phyloP scores from a whole-genome alignment of 768 basidiomycete species.

The Suillus luteus region DNA sequence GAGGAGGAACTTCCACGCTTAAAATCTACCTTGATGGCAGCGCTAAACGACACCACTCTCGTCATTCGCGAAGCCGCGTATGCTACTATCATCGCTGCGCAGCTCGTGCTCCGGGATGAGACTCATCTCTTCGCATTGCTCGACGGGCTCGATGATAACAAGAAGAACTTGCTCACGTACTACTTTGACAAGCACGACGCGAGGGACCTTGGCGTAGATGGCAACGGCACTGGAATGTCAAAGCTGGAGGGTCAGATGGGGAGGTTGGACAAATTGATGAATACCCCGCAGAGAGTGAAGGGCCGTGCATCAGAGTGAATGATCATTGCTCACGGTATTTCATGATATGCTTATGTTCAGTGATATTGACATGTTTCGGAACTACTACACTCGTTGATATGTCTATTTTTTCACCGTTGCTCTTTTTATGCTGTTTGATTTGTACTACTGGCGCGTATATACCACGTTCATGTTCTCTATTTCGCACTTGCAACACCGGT shows the following conservation, averaged over 20 bases:
- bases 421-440: constrained; percentile 8
- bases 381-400: background rate
- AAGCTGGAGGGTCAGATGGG: constrained; percentile 81
- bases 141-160: constrained; percentile 83
- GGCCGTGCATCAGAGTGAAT: constrained; percentile 19
- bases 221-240: constrained; percentile 52
- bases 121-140: constrained; percentile 79
- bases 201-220: constrained; percentile 47
- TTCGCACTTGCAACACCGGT: background rate
- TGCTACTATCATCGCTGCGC: constrained; percentile 79
- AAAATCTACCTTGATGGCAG: constrained; percentile 65
- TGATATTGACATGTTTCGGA: background rate
- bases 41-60: constrained; percentile 74
- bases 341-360: background rate
- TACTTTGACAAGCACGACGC: constrained; percentile 87
- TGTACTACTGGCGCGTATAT: constrained; percentile 11
- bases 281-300: constrained; percentile 61
- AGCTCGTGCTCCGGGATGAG: constrained; percentile 81
- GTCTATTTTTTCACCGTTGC: background rate
- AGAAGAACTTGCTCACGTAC: constrained; percentile 88
- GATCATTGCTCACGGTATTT: background rate
- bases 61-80: constrained; percentile 84
- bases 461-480: constrained; percentile 11
- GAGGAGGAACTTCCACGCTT: constrained; percentile 86
- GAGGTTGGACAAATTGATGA: constrained; percentile 76